A percentile compares a stretch with the other conserved stretches of the same genome.
Evolutionary conservation across 768 basidiomycete species (phyloP).

Genomic region (Crucibulum laeve): DNA sequence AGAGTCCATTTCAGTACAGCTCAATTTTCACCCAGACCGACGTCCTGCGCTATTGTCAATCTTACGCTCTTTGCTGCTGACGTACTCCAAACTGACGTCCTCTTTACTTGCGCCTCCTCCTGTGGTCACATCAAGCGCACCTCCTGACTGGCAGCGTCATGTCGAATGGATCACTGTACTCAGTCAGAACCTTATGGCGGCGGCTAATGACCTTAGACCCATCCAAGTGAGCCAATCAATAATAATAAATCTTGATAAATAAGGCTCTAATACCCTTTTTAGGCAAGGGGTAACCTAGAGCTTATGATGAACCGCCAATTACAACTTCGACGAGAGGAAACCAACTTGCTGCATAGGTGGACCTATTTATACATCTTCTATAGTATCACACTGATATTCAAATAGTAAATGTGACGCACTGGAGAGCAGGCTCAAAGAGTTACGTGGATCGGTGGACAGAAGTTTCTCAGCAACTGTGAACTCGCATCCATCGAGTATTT

Average conservation of each 20-base stretch:
- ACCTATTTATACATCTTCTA: conserved; percentile 15
- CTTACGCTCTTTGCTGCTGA: conserved; percentile 72
- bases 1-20: not conserved
- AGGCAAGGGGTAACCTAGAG: conserved; percentile 82
- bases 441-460: not conserved
- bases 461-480: too few species aligned
- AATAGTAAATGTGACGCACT: conserved; percentile 69
- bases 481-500: too few species aligned
- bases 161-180: conserved; percentile 80
- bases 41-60: conserved; percentile 70
- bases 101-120: conserved; percentile 68
- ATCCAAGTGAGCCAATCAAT: conserved; percentile 55
- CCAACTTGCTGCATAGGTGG: conserved; percentile 63
- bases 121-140: conserved; percentile 34
- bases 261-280: conserved; percentile 1
- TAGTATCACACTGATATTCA: conserved; percentile 1
- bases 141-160: conserved; percentile 71
- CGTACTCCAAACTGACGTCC: conserved; percentile 70
- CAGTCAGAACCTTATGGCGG: conserved; percentile 84
- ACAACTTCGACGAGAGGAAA: conserved; percentile 70
- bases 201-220: conserved; percentile 85
- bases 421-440: conserved; percentile 51
- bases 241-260: conserved; percentile 1
- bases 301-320: conserved; percentile 79
- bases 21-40: conserved; percentile 47